Base-by-base conservation (phyloP, 2,329 filamentous ascomycete genomes). In the Colletotrichum sublineola region DNA sequence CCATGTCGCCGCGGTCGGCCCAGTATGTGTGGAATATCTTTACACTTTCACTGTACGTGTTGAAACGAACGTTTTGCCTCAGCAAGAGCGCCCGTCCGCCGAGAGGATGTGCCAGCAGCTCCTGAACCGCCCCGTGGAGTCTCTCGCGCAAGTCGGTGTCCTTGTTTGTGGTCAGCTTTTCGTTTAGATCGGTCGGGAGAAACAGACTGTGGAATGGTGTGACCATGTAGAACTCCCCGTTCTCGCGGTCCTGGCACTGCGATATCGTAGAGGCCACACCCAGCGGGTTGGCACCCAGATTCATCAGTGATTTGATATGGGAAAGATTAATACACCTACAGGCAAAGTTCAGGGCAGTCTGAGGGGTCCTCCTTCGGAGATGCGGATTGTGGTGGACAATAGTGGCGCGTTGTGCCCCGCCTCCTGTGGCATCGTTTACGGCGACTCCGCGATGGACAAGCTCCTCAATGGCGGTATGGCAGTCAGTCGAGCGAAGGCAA, bases 171-270 rank as follows among this genome's bases (percentile, higher is more conserved):
- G 36, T 3, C 2, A 42, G 67, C 9, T 38, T 52, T 6, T 33
- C 5, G 12, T 18, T 6, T 6, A 57, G 42, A 7, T 67, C 29
- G 15, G 55, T 65, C 2, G 65, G 58, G 20, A 68, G 58, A 52
- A 68, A 68, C n/a, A 68, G 40, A 15, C 68, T 58, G 38, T 71
- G 69, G 36, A 68, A 52, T n/a, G 69, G 65, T 20, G 69, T 63
- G 2, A 31, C 40, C 52, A 33, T 53, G 36, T 9, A 58, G 57
- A 46, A 67, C 12, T 67, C 50, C 1, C 63, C 57, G 12, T 38
- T n/a, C 4, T 31, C 14, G 7, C 5, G 57, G 36, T 57, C 42
- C 7, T 46, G 44, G 7, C 33, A 20, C 1, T 63, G n/a, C 3
- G 33, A 1, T 31, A 11, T 3, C 11, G 20, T 31, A 5, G 29